phyloP scores from a whole-genome alignment of 495 filamentous ascomycete genomes.

The Penicillium alfredii region DNA sequence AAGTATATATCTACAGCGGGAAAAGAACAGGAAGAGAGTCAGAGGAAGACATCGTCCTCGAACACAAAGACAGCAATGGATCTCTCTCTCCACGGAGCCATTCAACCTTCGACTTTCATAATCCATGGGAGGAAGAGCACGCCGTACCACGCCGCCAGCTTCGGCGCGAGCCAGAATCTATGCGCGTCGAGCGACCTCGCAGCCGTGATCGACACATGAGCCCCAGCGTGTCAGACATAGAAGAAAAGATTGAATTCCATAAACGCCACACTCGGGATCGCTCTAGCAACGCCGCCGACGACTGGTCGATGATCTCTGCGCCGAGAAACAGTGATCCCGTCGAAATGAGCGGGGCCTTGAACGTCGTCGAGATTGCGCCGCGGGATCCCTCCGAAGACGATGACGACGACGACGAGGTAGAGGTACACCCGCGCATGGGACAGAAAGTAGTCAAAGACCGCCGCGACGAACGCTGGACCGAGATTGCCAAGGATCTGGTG shows the following conservation, averaged over 20 bases:
- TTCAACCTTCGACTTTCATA: slow-evolving; percentile 9
- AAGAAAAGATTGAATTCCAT: slow-evolving; percentile 24
- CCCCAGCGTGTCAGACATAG: slow-evolving; percentile 1
- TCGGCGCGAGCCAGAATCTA: slow-evolving; percentile 5
- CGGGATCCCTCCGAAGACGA: slow-evolving; percentile 15
- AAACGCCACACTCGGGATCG: slow-evolving; percentile 16
- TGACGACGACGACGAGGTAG: slow-evolving; percentile 14
- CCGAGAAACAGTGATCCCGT: slow-evolving; percentile 10
- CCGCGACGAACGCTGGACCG: slow-evolving; percentile 81
- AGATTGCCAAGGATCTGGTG: slow-evolving; percentile 92
- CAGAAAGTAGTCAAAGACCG: slow-evolving; percentile 36
- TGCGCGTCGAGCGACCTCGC: neutral
- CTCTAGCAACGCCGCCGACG: slow-evolving; percentile 4
- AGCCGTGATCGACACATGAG: slow-evolving; percentile 1
- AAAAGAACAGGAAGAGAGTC: slow-evolving; percentile 5
- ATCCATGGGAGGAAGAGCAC: slow-evolving; percentile 12
- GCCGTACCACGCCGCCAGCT: too few species aligned
- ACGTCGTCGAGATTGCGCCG: slow-evolving; percentile 20
- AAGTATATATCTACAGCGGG: slow-evolving; percentile 1
- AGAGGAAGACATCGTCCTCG: slow-evolving; percentile 16
- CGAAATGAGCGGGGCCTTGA: slow-evolving; percentile 20
- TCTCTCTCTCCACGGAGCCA: slow-evolving; percentile 17
- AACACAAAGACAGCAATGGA: slow-evolving; percentile 9
- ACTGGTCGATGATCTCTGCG: slow-evolving; percentile 21
- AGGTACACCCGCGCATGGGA: slow-evolving; percentile 28